These are phyloP conservation scores for Dysphania ambrosioides DNA, from an alignment of 148 eudicot species.

Conservation along the genomic window DNA sequence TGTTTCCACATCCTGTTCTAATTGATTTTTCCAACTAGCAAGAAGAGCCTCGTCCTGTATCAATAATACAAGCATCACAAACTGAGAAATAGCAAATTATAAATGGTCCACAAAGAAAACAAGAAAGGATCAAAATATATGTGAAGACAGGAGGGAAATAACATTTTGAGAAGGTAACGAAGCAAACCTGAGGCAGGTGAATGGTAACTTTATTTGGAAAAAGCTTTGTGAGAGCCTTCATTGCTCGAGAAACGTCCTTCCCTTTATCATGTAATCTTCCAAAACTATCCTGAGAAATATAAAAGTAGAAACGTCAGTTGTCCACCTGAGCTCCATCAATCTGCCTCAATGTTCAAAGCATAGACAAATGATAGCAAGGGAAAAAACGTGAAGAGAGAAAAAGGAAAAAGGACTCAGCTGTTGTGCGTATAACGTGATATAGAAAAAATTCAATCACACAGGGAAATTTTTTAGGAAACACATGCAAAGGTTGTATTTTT, in stretches of 20 bases:
- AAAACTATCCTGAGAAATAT: slow-evolving; percentile 72
- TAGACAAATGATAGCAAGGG: neutral
- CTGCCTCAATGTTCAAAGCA: neutral
- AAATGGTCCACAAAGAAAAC: neutral
- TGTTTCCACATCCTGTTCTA: slow-evolving; percentile 84
- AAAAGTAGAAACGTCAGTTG: slow-evolving; percentile 21
- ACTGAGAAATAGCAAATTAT: neutral
- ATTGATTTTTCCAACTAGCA: slow-evolving; percentile 84
- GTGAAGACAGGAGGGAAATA: neutral
- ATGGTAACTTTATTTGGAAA: slow-evolving; percentile 89
- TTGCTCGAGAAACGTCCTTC: slow-evolving; percentile 71
- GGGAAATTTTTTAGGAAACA: too few species aligned
- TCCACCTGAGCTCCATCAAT: slow-evolving; percentile 7
- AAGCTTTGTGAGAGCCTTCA: slow-evolving; percentile 68
- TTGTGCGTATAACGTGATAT: too few species aligned
- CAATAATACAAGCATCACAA: slow-evolving; percentile 11
- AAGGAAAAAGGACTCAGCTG: neutral
- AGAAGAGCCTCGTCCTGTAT: slow-evolving; percentile 81
- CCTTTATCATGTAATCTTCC: slow-evolving; percentile 88
- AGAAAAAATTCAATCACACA: too few species aligned
- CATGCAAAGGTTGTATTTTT: too few species aligned
- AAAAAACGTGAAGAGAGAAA: neutral
- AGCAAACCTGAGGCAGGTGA: slow-evolving; percentile 88
- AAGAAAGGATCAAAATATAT: neutral
- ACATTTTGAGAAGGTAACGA: too few species aligned